These are phyloP conservation scores for Leccinum fallax DNA, from an alignment of 1,284 basidiomycete genomes.

Conservation along the genomic window DNA sequence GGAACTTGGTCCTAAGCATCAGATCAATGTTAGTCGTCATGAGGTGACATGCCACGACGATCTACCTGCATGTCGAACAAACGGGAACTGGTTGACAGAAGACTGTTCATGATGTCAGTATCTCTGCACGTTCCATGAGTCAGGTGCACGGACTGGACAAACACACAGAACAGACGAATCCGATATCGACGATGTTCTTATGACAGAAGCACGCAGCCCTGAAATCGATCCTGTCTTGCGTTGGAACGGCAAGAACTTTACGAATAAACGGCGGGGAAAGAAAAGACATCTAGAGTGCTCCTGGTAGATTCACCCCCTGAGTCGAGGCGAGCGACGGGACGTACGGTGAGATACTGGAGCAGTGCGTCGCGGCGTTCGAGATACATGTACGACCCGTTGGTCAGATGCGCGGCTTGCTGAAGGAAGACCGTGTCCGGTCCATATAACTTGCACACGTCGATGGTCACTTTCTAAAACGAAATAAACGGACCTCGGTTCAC, in stretches of 20 bases:
- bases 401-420: constrained; percentile 96
- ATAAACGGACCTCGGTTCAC: not conserved
- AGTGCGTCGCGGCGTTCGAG: constrained; percentile 80
- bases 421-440: constrained; percentile 93
- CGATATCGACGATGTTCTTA: constrained; percentile 94
- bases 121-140: not conserved
- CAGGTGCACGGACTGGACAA: constrained; percentile 73
- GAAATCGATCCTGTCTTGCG: constrained; percentile 95
- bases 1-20: constrained; percentile 81
- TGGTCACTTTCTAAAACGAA: constrained; percentile 78
- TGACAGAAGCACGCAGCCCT: constrained; percentile 99
- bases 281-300: constrained; percentile 78
- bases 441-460: constrained; percentile 94
- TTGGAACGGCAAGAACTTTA: constrained; percentile 80
- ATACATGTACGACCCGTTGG: constrained; percentile 91
- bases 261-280: constrained; percentile 84
- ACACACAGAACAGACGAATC: constrained; percentile 97
- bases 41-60: constrained; percentile 16
- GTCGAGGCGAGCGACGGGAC: constrained; percentile 25
- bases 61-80: constrained; percentile 88
- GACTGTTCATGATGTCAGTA: constrained; percentile 49
- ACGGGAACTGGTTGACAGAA: constrained; percentile 93
- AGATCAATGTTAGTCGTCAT: not conserved
- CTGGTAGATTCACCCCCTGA: not conserved
- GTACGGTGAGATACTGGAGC: constrained; percentile 85